Conservation (phyloP, 768 basidiomycete species). For the Auricularia cornea region DNA sequence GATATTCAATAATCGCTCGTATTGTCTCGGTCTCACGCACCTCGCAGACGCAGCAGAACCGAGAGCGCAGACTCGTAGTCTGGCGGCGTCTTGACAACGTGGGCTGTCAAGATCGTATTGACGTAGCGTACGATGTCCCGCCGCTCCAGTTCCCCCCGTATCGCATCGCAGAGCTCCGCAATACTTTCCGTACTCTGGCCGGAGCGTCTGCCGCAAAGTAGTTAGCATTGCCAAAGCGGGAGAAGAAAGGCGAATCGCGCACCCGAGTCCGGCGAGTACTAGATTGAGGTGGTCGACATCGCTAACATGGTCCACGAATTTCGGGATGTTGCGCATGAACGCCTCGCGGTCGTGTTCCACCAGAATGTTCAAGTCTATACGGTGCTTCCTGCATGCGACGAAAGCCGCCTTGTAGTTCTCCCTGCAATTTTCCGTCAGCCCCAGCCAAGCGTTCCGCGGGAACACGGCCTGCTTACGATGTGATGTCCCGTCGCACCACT, state of each 20-base stretch:
- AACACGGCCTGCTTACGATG: no score
- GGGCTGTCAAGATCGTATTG: constrained; percentile 85
- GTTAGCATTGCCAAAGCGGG: background rate
- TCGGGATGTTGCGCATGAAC: constrained; percentile 54
- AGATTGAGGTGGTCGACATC: constrained; percentile 91
- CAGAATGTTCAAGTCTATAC: constrained; percentile 85
- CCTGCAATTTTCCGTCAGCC: no score
- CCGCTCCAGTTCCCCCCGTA: constrained; percentile 63
- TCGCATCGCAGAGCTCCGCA: constrained; percentile 63
- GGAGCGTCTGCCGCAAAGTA: constrained; percentile 42
- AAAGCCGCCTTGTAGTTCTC: constrained; percentile 81
- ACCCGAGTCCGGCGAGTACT: constrained; percentile 84
- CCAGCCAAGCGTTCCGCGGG: no score
- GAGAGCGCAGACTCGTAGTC: constrained; percentile 81
- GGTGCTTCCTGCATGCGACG: constrained; percentile 82
- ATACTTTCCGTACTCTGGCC: constrained; percentile 50
- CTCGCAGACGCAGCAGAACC: constrained; percentile 67
- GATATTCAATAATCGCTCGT: background rate
- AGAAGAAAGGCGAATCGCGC: constrained; percentile 15
- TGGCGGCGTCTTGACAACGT: constrained; percentile 85
- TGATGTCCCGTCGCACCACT: constrained; percentile 68
- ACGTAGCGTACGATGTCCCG: constrained; percentile 71
- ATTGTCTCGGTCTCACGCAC: constrained; percentile 31
- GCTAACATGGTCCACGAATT: constrained; percentile 75
- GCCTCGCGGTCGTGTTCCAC: constrained; percentile 66